Base-by-base conservation (phyloP, 148 eudicot species). In the Salicornia ramosissima region DNA sequence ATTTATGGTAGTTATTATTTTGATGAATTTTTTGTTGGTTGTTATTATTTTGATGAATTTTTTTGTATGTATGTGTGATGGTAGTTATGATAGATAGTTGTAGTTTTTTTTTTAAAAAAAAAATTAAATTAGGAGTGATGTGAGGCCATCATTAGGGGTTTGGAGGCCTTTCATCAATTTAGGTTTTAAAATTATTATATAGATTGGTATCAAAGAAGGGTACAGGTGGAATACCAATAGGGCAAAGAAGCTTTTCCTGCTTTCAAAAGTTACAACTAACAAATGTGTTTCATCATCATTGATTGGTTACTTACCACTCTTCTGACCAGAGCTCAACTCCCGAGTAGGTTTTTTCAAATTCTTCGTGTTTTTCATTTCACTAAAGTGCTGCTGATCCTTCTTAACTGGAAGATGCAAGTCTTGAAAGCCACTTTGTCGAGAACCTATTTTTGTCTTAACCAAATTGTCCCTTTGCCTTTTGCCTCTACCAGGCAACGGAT, bases 401-500 rank as follows among this genome's bases (percentile, higher is more conserved):
- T 75, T 75, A 19, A 66, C 34, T 56, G 61, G 49, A 52, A 46
- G 31, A 30, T 68, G 69, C 55, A 72, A 16, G 16, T 67, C 76
- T 63, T 75, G 70, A 55, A n/a, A 33, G 43, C 72, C 72, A 72
- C 24, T 72, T 51, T 13, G 64, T 40, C 26, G 59, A 50, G 59
- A 29, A 24, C 62, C 56, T 51, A 31, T 68, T 39, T 78, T 70
- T 71, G 64, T 61, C 55, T 60, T 70, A 24, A 28, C 21, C 31
- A 74, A 50, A 61, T n/a, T n/a, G n/a, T n/a, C n/a, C n/a, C 69
- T 73, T 56, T 76, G 73, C 55, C 14, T 76, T 61, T 63, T 49
- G 67, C 72, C 70, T 21, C 72, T 70, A 66, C 64, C 51, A 34
- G 72, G 36, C 31, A 70, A 34, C 73, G 15, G 53, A 70, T 70